Percentiles rank a stretch among this genome's conserved stretches.
Evolutionary conservation across 1,284 basidiomycete species (phyloP).

Genomic region (Rhodotorula sp.): DNA sequence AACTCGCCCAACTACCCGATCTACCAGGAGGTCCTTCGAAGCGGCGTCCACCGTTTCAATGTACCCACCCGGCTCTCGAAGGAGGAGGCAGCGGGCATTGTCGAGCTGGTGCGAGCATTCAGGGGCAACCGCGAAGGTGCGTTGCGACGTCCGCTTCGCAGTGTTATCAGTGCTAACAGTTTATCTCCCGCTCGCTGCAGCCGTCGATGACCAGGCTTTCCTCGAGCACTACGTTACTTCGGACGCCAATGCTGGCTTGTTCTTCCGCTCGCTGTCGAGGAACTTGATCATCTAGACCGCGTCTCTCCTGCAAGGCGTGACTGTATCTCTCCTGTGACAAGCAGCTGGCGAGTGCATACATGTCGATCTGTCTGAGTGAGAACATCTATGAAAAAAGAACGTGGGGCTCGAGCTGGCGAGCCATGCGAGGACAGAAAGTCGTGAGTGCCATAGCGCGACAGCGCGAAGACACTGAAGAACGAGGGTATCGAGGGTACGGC

Average conservation of each 20-base stretch:
- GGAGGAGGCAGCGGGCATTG: slow-evolving; percentile 50
- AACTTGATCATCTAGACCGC: slow-evolving; percentile 11
- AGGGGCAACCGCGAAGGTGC: slow-evolving; percentile 46
- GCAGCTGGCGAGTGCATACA: no score
- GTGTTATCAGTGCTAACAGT: not conserved
- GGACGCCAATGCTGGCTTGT: slow-evolving; percentile 31
- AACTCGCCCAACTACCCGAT: slow-evolving; percentile 41
- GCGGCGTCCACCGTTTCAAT: slow-evolving; percentile 45
- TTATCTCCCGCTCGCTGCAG: not conserved
- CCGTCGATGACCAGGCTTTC: slow-evolving; percentile 32
- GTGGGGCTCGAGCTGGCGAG: not conserved
- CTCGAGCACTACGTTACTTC: slow-evolving; percentile 30
- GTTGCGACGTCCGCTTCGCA: slow-evolving; percentile 14
- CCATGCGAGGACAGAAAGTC: not conserved
- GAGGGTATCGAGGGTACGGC: not conserved
- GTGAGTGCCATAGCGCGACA: not conserved
- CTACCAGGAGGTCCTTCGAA: slow-evolving; percentile 39
- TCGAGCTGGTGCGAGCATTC: slow-evolving; percentile 49
- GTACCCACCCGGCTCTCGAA: slow-evolving; percentile 47
- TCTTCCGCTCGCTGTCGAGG: slow-evolving; percentile 16
- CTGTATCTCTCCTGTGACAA: not conserved
- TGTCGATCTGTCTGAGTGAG: no score
- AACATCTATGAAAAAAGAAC: no score
- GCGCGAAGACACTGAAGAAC: not conserved
- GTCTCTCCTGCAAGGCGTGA: not conserved